Evolutionary conservation across 2,329 filamentous ascomycete genomes (phyloP), one percentile per base, ranked within the genome.

Genomic region (Fusarium setosum): DNA sequence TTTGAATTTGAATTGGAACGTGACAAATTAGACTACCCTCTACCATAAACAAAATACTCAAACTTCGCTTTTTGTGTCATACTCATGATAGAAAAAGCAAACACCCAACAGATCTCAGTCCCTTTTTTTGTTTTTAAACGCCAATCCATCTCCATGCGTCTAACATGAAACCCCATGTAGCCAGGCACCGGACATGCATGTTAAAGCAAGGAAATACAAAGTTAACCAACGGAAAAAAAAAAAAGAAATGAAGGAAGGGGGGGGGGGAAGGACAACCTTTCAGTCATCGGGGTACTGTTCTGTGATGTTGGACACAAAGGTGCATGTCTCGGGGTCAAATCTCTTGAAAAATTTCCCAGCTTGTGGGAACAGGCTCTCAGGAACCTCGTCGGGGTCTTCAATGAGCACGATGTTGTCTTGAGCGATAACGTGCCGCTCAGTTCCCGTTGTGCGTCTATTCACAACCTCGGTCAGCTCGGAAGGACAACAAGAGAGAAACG

Each of bases 221-320:
- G n/a, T 38, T 13, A 23, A 32, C 32, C 31, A 23, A 40, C n/a
- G 15, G 34, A 21, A 17, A 29, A 48, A 17, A 29, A 48, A 44
- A 7, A 20, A 21, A n/a, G 21, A n/a, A 49, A 31, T 24, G 38
- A 47, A 42, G 23, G 26, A 35, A n/a, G 42, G 17, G 15, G 34
- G 32, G 15, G 26, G 38, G 18, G 42, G 17, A n/a, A 37, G 32
- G 15, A 44, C 9, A 26, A 24, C n/a, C 23, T 38, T 44, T 74
- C 65, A 97, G 77, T 96, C 93, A 73, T 97, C 91, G 1, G 95
- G 95, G 77, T 94, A 97, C 72, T 94, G 89, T 70, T 96, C 92
- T 69, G 80, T 79, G 29, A 86, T 73, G 76, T 97, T 98, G 70
- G 93, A 97, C 29, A 97, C 84, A 79, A 98, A 99, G 5, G 79